phyloP scores from a whole-genome alignment of 495 filamentous ascomycete genomes.

The Neurospora intermedia region DNA sequence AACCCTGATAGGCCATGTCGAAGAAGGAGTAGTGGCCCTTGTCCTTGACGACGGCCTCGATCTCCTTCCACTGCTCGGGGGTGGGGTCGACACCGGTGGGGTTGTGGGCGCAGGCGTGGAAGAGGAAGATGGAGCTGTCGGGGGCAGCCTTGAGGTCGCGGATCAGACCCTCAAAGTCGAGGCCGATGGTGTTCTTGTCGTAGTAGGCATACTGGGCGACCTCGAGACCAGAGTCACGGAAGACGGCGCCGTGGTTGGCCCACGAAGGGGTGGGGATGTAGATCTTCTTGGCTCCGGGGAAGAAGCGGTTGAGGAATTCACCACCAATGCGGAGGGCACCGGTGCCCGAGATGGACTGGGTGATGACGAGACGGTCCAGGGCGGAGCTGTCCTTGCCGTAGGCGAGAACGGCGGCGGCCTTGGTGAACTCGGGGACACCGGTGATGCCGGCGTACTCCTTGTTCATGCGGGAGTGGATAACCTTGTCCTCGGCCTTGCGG shows the following conservation, averaged over 20 bases:
- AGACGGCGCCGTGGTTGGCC: slow-evolving; percentile 96
- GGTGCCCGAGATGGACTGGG: slow-evolving; percentile 96
- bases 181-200: slow-evolving; percentile 95
- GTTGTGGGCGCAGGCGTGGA: slow-evolving; percentile 98
- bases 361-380: slow-evolving; percentile 78
- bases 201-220: slow-evolving; percentile 96
- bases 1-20: slow-evolving; percentile 99
- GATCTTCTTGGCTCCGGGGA: slow-evolving; percentile 81
- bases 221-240: slow-evolving; percentile 82
- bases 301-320: slow-evolving; percentile 84
- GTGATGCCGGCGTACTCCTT: slow-evolving; percentile 99
- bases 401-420: slow-evolving; percentile 78
- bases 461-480: slow-evolving; percentile 66
- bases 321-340: slow-evolving; percentile 90
- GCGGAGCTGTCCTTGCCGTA: slow-evolving; percentile 72
- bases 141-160: slow-evolving; percentile 85
- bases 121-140: slow-evolving; percentile 74
- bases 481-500: slow-evolving; percentile 73
- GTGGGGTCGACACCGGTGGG: slow-evolving; percentile 96
- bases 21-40: slow-evolving; percentile 92
- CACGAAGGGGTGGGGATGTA: slow-evolving; percentile 94
- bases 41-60: slow-evolving; percentile 80
- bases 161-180: slow-evolving; percentile 92
- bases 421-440: slow-evolving; percentile 86
- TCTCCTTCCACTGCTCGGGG: slow-evolving; percentile 82